phyloP scores from a whole-genome alignment of 805 yeast genomes.

The Schwanniomyces vanrijiae region DNA sequence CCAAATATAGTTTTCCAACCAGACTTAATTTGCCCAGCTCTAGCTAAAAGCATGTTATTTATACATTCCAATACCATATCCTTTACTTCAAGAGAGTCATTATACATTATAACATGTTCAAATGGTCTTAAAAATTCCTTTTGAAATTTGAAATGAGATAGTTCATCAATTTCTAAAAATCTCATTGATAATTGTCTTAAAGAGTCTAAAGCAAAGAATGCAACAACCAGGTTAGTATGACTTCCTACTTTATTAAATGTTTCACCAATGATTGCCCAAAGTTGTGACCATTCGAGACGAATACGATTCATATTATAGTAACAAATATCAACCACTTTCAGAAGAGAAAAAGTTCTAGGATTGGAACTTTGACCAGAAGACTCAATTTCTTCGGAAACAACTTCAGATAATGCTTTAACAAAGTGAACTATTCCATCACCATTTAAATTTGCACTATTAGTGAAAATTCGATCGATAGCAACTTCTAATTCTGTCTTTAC shows the following conservation, averaged over 20 bases:
- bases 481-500: conserved; percentile 71
- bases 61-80: conserved; percentile 90
- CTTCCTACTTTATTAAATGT: conserved; percentile 86
- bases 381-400: conserved; percentile 87
- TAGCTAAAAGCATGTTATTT: conserved; percentile 77
- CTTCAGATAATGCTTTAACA: conserved; percentile 82
- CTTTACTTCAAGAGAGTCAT: conserved; percentile 67
- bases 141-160: conserved; percentile 94
- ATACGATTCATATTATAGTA: conserved; percentile 97
- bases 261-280: conserved; percentile 92
- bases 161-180: conserved; percentile 89
- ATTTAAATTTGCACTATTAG: conserved; percentile 73
- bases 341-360: conserved; percentile 90
- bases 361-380: conserved; percentile 77
- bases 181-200: conserved; percentile 89
- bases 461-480: conserved; percentile 82
- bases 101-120: conserved; percentile 71
- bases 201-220: conserved; percentile 90
- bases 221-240: conserved; percentile 71
- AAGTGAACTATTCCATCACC: conserved; percentile 87
- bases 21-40: conserved; percentile 72
- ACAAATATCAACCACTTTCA: conserved; percentile 95
- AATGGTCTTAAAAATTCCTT: conserved; percentile 91
- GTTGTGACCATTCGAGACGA: conserved; percentile 92
- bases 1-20: conserved; percentile 94